Evolutionary conservation across 768 basidiomycete species (phyloP).

Genomic region (Naganishia randhawae): DNA sequence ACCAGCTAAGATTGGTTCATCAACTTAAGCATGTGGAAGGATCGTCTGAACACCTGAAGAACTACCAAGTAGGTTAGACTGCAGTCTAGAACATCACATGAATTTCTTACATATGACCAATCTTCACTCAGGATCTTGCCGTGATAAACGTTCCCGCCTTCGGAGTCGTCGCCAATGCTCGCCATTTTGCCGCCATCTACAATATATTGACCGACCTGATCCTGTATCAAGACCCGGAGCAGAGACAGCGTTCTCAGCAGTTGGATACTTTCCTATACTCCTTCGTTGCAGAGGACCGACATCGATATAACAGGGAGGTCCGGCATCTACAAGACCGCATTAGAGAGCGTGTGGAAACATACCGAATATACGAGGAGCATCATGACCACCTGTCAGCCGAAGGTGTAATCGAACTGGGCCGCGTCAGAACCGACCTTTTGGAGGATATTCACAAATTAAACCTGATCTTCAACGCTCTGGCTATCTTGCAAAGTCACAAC

Average conservation of each 20-base stretch:
- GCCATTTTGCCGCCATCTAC: slow-evolving; percentile 78
- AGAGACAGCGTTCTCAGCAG: slow-evolving; percentile 70
- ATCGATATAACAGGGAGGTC: slow-evolving; percentile 41
- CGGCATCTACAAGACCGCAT: slow-evolving; percentile 65
- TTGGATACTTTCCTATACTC: slow-evolving; percentile 78
- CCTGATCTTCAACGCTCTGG: slow-evolving; percentile 68
- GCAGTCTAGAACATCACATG: not conserved
- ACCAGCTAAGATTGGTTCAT: slow-evolving; percentile 76
- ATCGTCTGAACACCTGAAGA: slow-evolving; percentile 58
- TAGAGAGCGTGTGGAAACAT: slow-evolving; percentile 55
- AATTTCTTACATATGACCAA: slow-evolving; percentile 2
- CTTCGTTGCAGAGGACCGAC: slow-evolving; percentile 59
- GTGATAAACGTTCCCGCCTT: slow-evolving; percentile 78
- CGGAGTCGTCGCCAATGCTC: slow-evolving; percentile 75
- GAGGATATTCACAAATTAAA: slow-evolving; percentile 73
- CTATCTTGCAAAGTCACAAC: slow-evolving; percentile 76
- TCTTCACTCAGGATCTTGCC: slow-evolving; percentile 66
- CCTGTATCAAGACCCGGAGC: slow-evolving; percentile 82
- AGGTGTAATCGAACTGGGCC: slow-evolving; percentile 59
- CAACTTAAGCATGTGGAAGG: slow-evolving; percentile 50
- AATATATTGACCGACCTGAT: slow-evolving; percentile 80
- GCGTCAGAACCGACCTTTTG: slow-evolving; percentile 68
- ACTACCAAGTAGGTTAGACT: slow-evolving; percentile 59
- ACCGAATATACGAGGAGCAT: slow-evolving; percentile 50
- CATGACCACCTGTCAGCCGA: slow-evolving; percentile 50